Evolutionary conservation across 2,329 filamentous ascomycete species (phyloP), one percentile per base, ranked within the genome.

Genomic region (Neophaeococcomyces mojaviensis): DNA sequence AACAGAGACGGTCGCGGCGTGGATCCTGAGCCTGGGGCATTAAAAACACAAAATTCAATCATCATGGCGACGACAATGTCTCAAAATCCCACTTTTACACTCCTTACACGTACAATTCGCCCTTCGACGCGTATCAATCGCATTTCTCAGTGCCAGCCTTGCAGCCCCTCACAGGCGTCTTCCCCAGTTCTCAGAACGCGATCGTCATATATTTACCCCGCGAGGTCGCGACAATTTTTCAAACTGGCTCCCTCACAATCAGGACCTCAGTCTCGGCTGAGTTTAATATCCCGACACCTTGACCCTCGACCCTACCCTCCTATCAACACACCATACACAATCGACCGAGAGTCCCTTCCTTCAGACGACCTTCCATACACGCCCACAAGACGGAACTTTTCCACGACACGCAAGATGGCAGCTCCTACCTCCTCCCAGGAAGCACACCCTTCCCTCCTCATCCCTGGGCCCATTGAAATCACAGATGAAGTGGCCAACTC

Each of bases 361-460:
- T 59, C 65, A 49, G 75, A 78, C 73, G 75, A 78, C 53, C 47
- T 76, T 43, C 73, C 74, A 56, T 73, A 73, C 65, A 67, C 39
- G 10, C 50, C 52, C 16, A 48, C 47, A 30, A 56, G 35, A 36
- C 47, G 50, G 50, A 43, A 44, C 28, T 43, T 55, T 6, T 52
- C 50, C 28, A 56, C 55, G 15, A 52, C 48, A 8, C 20, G 3
- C 35, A 46, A 39, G 15, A 46, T 46, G 43, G 37, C 51, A 15
- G 45, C 53, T 44, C 52, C 46, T 36, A 55, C 55, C 47, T 54
- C 56, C 42, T 50, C 58, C 40, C 78, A 82, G 68, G 59, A 76
- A 44, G 66, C 74, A 46, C 80, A 84, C 62, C 73, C 79, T 44
- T 83, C 90, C 46, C 75, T 98, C 68, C 81, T 98, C 70, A 97